Conservation (phyloP, 2,329 filamentous ascomycete species). For the Aureobasidium sp. region DNA sequence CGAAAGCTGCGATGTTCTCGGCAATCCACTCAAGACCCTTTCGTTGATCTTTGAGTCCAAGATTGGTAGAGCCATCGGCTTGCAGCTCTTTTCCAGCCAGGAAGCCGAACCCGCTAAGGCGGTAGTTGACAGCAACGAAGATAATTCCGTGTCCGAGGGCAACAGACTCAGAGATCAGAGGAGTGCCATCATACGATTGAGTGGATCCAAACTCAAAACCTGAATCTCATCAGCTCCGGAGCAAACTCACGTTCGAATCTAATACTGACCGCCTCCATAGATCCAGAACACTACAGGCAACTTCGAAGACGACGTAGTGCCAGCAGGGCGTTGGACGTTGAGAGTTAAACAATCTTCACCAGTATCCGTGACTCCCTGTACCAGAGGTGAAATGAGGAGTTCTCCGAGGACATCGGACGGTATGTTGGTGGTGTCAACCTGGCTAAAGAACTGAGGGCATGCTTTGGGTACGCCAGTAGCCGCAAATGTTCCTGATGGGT, state of each 20-base stretch:
- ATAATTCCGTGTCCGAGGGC: slow-evolving; percentile 57
- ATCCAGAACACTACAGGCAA: slow-evolving; percentile 46
- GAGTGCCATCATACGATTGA: slow-evolving; percentile 36
- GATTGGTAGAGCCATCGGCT: slow-evolving; percentile 30
- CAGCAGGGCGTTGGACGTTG: slow-evolving; percentile 37
- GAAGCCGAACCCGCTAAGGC: slow-evolving; percentile 31
- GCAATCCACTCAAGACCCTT: slow-evolving; percentile 29
- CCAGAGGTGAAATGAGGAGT: slow-evolving; percentile 34
- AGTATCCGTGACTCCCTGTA: slow-evolving; percentile 31
- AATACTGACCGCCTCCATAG: slow-evolving; percentile 32
- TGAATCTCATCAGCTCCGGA: not conserved
- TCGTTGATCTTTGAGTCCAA: slow-evolving; percentile 29
- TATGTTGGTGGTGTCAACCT: slow-evolving; percentile 35
- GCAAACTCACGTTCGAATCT: not conserved
- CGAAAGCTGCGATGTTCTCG: slow-evolving; percentile 56
- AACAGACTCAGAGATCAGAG: slow-evolving; percentile 37
- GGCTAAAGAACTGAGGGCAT: slow-evolving; percentile 67
- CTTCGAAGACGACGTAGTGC: slow-evolving; percentile 31
- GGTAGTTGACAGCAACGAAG: slow-evolving; percentile 71
- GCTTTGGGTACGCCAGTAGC: slow-evolving; percentile 53
- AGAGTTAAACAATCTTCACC: slow-evolving; percentile 40
- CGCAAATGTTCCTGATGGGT: slow-evolving; percentile 50
- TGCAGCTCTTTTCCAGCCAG: slow-evolving; percentile 28
- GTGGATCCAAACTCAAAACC: slow-evolving; percentile 35
- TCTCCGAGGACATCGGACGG: slow-evolving; percentile 32